phyloP scores from a whole-genome alignment of 768 basidiomycete species.

The Collybia nuda region DNA sequence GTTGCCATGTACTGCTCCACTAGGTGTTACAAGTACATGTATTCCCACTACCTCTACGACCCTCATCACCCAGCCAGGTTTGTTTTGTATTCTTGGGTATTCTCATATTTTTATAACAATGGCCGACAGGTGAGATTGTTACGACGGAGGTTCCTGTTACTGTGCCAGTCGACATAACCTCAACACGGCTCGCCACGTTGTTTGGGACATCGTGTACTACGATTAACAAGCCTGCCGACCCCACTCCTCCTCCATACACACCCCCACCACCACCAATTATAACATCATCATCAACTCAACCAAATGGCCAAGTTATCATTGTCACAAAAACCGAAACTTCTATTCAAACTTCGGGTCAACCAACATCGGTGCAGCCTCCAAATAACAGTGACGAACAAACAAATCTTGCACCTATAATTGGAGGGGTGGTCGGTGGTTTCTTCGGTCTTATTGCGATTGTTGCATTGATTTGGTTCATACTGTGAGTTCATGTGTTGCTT shows the following conservation, averaged over 20 bases:
- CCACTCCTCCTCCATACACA: constrained; percentile 8
- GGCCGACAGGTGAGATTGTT: constrained; percentile 13
- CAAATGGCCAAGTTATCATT: constrained; percentile 39
- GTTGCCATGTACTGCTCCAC: constrained; percentile 15
- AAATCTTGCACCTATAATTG: constrained; percentile 47
- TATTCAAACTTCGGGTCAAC: constrained; percentile 28
- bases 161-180: constrained; percentile 28
- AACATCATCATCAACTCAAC: constrained; percentile 31
- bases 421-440: constrained; percentile 55
- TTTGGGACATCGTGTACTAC: constrained; percentile 36
- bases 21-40: constrained; percentile 8
- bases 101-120: constrained; percentile 6
- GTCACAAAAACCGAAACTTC: constrained; percentile 35
- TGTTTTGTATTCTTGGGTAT: constrained; percentile 15
- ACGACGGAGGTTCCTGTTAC: constrained; percentile 41
- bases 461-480: constrained; percentile 45
- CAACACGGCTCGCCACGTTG: constrained; percentile 35
- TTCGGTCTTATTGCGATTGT: constrained; percentile 47
- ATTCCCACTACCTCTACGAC: constrained; percentile 9
- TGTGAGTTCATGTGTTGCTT: constrained; percentile 34
- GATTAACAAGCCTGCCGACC: constrained; percentile 12
- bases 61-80: constrained; percentile 23
- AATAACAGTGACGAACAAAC: constrained; percentile 14
- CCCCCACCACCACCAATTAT: constrained; percentile 21
- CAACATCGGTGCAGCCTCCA: constrained; percentile 12